phyloP scores from a whole-genome alignment of 805 yeast genomes.

The Nakazawaea laoshanensis region DNA sequence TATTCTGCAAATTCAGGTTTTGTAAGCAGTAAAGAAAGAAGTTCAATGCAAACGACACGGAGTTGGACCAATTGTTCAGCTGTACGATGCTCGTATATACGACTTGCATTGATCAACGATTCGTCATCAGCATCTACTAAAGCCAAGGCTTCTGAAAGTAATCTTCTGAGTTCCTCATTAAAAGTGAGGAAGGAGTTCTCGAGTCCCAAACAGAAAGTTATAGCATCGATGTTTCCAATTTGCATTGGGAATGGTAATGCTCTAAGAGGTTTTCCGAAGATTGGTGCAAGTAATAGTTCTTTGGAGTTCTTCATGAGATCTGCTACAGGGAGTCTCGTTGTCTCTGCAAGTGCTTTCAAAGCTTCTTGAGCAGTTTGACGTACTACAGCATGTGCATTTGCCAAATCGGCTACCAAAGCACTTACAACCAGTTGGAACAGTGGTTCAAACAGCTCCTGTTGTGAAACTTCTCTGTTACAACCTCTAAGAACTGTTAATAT shows the following conservation, averaged over 20 bases:
- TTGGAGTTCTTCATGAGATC: slow-evolving; percentile 78
- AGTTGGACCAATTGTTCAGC: slow-evolving; percentile 81
- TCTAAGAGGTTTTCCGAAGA: slow-evolving; percentile 91
- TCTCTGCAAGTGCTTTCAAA: slow-evolving; percentile 56
- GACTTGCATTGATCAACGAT: slow-evolving; percentile 79
- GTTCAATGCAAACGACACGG: slow-evolving; percentile 81
- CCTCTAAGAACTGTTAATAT: slow-evolving; percentile 54
- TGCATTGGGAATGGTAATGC: slow-evolving; percentile 99
- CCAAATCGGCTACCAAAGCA: slow-evolving; percentile 86
- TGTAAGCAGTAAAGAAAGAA: slow-evolving; percentile 75
- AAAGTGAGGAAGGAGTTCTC: slow-evolving; percentile 77
- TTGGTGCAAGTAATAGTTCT: slow-evolving; percentile 77
- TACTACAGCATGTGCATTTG: slow-evolving; percentile 78
- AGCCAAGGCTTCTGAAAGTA: slow-evolving; percentile 85
- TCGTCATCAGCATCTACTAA: slow-evolving; percentile 98
- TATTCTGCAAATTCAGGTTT: slow-evolving; percentile 76
- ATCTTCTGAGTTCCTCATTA: slow-evolving; percentile 80
- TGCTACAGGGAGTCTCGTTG: slow-evolving; percentile 61
- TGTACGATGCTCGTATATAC: slow-evolving; percentile 79
- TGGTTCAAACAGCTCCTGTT: slow-evolving; percentile 56
- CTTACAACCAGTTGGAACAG: slow-evolving; percentile 77
- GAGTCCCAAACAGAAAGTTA: slow-evolving; percentile 79
- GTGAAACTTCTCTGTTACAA: slow-evolving; percentile 56
- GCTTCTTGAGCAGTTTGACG: slow-evolving; percentile 76
- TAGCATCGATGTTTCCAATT: slow-evolving; percentile 95